Conservation (phyloP, 805 yeast species). For the fission yeast (Schizosaccharomyces pombe) region DNA sequence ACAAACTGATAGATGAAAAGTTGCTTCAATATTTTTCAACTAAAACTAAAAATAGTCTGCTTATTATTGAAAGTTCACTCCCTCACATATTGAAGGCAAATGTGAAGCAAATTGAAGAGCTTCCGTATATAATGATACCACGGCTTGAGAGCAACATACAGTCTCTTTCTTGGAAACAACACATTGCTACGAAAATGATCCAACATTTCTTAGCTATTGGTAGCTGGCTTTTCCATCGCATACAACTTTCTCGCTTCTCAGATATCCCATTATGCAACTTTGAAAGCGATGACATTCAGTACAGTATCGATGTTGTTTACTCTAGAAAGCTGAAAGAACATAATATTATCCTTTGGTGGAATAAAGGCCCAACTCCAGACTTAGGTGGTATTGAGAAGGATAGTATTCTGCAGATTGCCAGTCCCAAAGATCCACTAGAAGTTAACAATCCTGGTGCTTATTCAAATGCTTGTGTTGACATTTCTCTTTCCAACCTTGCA, state of each 20-base stretch:
- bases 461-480: constrained; percentile 52
- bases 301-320: constrained; percentile 62
- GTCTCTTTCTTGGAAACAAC: constrained; percentile 50
- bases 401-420: constrained; percentile 23
- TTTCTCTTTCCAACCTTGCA: constrained; percentile 54
- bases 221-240: constrained; percentile 44
- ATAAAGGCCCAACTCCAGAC: constrained; percentile 47
- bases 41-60: not conserved
- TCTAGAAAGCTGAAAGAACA: constrained; percentile 49
- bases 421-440: constrained; percentile 43
- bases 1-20: constrained; percentile 23
- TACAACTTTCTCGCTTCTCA: constrained; percentile 43
- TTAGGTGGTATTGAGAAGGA: constrained; percentile 64
- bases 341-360: constrained; percentile 77
- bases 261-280: constrained; percentile 73
- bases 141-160: not conserved
- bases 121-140: not conserved
- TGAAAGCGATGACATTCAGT: constrained; percentile 51
- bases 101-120: not conserved
- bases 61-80: not conserved
- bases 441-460: constrained; percentile 62
- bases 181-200: constrained; percentile 37
- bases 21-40: not conserved
- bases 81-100: not conserved
- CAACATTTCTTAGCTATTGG: constrained; percentile 54